Evolutionary conservation across 768 basidiomycete species (phyloP).

Genomic region (Lentinus tigrinus): DNA sequence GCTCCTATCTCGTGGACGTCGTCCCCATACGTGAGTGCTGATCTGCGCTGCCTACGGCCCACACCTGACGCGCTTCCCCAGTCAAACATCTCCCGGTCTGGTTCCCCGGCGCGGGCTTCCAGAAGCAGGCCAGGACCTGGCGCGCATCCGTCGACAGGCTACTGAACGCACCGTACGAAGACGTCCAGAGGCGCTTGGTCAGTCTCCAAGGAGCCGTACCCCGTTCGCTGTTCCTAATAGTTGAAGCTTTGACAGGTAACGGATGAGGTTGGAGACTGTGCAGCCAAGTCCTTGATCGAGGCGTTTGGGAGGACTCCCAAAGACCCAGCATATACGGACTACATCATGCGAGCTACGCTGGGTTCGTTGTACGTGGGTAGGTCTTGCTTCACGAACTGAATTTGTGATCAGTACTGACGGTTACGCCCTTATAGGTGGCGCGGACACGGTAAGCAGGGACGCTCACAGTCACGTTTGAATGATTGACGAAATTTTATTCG

Average conservation of each 20-base stretch:
- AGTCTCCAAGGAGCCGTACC: not conserved
- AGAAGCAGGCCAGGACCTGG: constrained; percentile 5
- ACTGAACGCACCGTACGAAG: not conserved
- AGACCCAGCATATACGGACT: not conserved
- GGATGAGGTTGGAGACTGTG: constrained; percentile 3
- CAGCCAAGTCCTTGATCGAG: constrained; percentile 10
- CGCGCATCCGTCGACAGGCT: not conserved
- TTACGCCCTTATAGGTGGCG: not conserved
- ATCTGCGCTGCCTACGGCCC: not conserved
- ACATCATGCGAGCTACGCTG: constrained; percentile 3
- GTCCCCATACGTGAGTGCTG: not conserved
- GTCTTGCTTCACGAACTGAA: not conserved
- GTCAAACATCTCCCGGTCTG: constrained; percentile 23
- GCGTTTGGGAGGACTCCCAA: not conserved
- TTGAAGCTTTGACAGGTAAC: not conserved
- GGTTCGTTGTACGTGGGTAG: not conserved
- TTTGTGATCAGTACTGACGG: not conserved
- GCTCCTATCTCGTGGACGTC: not conserved
- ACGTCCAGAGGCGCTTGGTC: not conserved
- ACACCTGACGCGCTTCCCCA: not conserved
- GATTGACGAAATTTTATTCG: too few species aligned
- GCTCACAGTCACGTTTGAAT: too few species aligned
- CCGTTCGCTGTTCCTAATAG: not conserved
- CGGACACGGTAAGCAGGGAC: constrained; percentile 15
- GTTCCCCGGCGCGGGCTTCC: constrained; percentile 26